Conservation (phyloP, 441 rosid genomes). For the Arabidopsis lyrata region DNA sequence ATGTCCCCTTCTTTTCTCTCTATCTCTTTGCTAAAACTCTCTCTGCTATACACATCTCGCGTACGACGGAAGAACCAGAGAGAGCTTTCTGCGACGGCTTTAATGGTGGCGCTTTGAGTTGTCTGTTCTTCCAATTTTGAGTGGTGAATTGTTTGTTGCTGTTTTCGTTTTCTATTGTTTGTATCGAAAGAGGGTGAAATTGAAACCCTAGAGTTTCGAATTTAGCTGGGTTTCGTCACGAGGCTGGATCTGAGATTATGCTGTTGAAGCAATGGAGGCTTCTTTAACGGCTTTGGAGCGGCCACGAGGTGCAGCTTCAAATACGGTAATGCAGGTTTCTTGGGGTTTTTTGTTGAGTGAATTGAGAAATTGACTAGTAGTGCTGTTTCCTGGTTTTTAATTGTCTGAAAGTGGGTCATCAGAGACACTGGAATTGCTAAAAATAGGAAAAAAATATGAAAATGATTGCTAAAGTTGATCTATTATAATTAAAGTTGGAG, state of each 20-base stretch:
- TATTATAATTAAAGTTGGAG: slow-evolving; percentile 20
- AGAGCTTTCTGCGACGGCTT: background rate
- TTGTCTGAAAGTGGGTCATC: slow-evolving; percentile 4
- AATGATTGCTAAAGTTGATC: slow-evolving; percentile 3
- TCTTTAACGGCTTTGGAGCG: slow-evolving; percentile 90
- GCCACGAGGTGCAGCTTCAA: slow-evolving; percentile 71
- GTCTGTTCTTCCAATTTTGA: background rate
- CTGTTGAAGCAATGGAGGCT: slow-evolving; percentile 70
- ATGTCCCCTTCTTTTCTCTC: slow-evolving; percentile 44
- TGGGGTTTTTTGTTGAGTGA: background rate
- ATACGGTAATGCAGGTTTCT: slow-evolving; percentile 65
- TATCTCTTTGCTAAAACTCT: background rate
- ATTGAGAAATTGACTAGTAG: slow-evolving; percentile 8
- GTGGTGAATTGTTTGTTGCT: slow-evolving; percentile 26
- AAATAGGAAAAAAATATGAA: background rate
- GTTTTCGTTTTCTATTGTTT: slow-evolving; percentile 43
- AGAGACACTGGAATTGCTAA: background rate
- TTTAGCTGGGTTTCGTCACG: slow-evolving; percentile 20
- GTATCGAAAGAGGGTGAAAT: slow-evolving; percentile 33
- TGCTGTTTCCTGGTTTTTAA: background rate
- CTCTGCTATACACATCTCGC: no score
- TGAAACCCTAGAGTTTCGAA: slow-evolving; percentile 43
- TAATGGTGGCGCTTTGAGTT: background rate
- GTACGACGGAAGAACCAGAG: slow-evolving; percentile 6
- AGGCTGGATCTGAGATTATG: slow-evolving; percentile 51